Percentiles rank a stretch among this genome's conserved stretches.
Conservation (phyloP, 1,284 basidiomycete genomes). For the Sanghuangporus sanghuang region DNA sequence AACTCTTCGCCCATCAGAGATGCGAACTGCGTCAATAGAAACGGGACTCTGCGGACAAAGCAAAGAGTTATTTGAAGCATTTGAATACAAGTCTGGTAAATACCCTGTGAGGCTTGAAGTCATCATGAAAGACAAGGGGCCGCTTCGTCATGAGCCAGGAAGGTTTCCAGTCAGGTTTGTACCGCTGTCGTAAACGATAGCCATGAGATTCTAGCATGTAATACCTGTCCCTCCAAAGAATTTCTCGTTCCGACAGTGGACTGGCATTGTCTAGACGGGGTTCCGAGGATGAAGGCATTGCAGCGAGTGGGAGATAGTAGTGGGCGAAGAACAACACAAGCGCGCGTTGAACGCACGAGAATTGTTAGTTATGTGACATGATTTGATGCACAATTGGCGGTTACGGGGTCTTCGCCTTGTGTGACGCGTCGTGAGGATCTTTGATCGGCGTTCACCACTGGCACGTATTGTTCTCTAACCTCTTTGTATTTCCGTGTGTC, state of each 20-base stretch:
- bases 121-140: conserved; percentile 19
- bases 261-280: no score
- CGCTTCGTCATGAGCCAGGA: conserved; percentile 20
- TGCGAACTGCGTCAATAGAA: conserved; percentile 1
- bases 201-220: conserved; percentile 10
- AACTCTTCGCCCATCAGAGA: background rate
- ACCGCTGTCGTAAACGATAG: conserved; percentile 22
- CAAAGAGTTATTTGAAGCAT: background rate
- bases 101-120: background rate
- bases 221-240: conserved; percentile 6
- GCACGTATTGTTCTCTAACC: background rate
- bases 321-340: no score
- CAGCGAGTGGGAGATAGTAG: no score
- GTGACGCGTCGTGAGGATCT: no score
- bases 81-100: background rate
- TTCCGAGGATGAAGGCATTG: no score
- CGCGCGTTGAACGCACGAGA: no score
- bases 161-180: conserved; percentile 21
- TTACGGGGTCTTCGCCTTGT: no score
- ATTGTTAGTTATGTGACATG: no score
- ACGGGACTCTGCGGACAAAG: background rate
- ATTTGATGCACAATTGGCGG: no score
- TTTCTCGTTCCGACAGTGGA: background rate
- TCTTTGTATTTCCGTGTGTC: background rate
- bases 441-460: background rate